Conservation (phyloP, 805 yeast genomes). For the Nakazawaea anatomiae region DNA sequence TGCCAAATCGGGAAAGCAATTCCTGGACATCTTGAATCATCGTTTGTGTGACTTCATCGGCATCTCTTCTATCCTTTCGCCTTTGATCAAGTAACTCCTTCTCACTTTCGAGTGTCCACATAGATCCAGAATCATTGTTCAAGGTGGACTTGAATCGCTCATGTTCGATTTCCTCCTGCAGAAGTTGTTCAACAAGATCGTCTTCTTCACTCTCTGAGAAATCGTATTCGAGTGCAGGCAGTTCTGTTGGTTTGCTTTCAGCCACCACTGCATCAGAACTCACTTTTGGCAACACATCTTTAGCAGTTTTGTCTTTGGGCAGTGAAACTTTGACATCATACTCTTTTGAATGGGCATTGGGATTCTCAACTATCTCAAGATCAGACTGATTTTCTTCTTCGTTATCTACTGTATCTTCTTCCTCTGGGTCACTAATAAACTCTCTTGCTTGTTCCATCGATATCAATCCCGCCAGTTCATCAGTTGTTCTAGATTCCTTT, state of each 20-base stretch:
- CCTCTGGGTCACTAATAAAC: constrained; percentile 15
- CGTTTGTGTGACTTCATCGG: constrained; percentile 81
- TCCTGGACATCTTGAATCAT: constrained; percentile 94
- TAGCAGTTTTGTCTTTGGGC: neutral
- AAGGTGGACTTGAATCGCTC: constrained; percentile 48
- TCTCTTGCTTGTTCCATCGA: constrained; percentile 45
- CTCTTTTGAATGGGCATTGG: neutral
- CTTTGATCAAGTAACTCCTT: constrained; percentile 53
- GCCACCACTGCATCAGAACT: neutral
- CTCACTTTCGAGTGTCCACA: constrained; percentile 35
- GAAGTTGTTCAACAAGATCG: constrained; percentile 53
- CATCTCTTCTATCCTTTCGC: constrained; percentile 69
- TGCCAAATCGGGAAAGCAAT: constrained; percentile 78
- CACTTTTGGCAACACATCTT: neutral
- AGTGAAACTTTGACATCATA: neutral
- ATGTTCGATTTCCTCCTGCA: constrained; percentile 69
- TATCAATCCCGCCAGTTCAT: constrained; percentile 43
- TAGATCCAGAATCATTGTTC: constrained; percentile 15
- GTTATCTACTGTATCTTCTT: constrained; percentile 14
- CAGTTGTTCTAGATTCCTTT: constrained; percentile 20
- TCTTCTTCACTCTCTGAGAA: constrained; percentile 78
- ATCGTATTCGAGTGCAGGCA: constrained; percentile 41
- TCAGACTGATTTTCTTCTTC: constrained; percentile 9
- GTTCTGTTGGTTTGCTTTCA: neutral
- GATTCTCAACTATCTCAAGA: constrained; percentile 25